These are phyloP conservation scores for Puccinia brachypodii DNA, from an alignment of 1,284 basidiomycete genomes.

Conservation along the genomic window DNA sequence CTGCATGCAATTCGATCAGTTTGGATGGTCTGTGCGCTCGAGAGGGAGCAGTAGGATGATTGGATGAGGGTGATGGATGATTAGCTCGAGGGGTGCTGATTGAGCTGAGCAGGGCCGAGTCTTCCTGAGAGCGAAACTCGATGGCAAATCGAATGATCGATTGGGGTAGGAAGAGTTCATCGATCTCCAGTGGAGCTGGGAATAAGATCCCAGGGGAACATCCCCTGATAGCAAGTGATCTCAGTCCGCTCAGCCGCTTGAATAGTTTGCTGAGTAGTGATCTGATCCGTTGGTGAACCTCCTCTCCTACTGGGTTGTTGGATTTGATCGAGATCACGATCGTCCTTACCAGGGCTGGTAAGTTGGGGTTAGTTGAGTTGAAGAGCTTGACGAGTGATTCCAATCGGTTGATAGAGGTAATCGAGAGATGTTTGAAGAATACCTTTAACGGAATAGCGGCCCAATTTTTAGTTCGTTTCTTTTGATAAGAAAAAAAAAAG, in stretches of 20 bases:
- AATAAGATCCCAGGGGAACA: neutral
- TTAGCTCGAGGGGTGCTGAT: neutral
- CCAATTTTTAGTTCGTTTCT: no score
- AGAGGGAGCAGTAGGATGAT: no score
- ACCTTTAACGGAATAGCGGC: no score
- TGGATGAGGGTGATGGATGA: neutral
- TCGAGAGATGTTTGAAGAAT: slow-evolving; percentile 15
- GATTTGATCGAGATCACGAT: slow-evolving; percentile 2
- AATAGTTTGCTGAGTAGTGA: neutral
- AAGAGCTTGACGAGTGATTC: slow-evolving; percentile 1
- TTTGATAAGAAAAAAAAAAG: no score
- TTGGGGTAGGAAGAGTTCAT: neutral
- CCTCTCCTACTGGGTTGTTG: neutral
- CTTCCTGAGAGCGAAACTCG: neutral
- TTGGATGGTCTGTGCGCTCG: neutral
- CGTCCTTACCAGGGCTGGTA: neutral
- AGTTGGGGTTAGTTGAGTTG: neutral
- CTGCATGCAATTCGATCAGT: neutral
- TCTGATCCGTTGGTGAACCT: neutral
- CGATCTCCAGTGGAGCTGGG: neutral
- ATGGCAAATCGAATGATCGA: slow-evolving; percentile 16
- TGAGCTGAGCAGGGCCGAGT: neutral
- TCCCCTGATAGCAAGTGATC: neutral
- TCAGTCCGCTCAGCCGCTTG: neutral
- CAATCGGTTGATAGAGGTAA: neutral